Percentiles rank a stretch among this genome's conserved stretches.
Evolutionary conservation across 768 basidiomycete species (phyloP).

Genomic region (Lentinula sp.): DNA sequence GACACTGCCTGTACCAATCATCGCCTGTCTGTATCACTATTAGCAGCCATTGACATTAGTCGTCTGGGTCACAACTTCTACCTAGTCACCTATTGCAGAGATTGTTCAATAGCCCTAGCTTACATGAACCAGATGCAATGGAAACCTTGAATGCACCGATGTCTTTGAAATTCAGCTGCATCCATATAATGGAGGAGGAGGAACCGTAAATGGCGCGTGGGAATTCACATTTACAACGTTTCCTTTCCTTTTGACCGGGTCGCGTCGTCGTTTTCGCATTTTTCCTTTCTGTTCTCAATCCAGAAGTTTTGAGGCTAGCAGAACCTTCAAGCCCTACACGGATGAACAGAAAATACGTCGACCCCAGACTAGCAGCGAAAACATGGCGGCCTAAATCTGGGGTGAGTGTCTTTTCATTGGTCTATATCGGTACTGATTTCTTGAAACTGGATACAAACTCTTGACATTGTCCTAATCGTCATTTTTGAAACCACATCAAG

Average conservation of each 20-base stretch:
- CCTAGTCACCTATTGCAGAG: too few relatives aligned
- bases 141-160: too few relatives aligned
- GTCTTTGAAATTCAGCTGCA: too few relatives aligned
- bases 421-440: not conserved
- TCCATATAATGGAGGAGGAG: too few relatives aligned
- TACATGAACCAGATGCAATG: too few relatives aligned
- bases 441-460: not conserved
- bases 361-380: conserved; percentile 32
- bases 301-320: too few relatives aligned
- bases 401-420: conserved; percentile 24
- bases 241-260: not conserved
- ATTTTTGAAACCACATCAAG: conserved; percentile 25
- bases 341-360: conserved; percentile 25
- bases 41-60: too few relatives aligned
- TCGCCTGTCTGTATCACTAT: too few relatives aligned
- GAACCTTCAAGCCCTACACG: not conserved
- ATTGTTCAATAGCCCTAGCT: too few relatives aligned
- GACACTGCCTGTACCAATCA: too few relatives aligned
- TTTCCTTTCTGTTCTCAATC: too few relatives aligned
- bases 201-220: not conserved
- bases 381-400: conserved; percentile 51
- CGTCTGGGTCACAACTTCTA: too few relatives aligned
- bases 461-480: not conserved
- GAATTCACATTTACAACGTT: not conserved
- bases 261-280: not conserved